Percentiles rank a stretch among this genome's conserved stretches.
Evolutionary conservation across 768 basidiomycete genomes (phyloP).

Genomic region (Lactarius hatsudake): DNA sequence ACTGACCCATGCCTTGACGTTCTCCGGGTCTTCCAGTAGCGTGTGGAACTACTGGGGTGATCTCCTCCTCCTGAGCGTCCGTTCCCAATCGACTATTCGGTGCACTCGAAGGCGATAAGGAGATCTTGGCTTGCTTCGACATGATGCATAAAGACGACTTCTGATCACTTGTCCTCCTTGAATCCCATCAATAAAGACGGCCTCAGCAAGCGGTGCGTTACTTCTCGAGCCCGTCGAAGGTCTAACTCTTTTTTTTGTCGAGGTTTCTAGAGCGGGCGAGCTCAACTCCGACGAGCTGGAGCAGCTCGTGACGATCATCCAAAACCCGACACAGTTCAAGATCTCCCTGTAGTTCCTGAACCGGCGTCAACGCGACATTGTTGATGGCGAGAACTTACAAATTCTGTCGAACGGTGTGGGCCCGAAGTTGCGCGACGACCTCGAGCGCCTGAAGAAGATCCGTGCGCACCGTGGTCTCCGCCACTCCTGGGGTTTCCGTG

Average conservation of each 20-base stretch:
- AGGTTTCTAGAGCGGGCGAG: conserved; percentile 71
- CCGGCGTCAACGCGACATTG: conserved; percentile 90
- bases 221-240: background rate
- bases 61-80: no score
- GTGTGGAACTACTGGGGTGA: no score
- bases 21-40: no score
- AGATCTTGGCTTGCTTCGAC: conserved; percentile 38
- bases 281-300: conserved; percentile 99
- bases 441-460: no score
- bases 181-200: conserved; percentile 95
- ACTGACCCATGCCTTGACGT: no score
- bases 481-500: no score
- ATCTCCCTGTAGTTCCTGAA: conserved; percentile 99
- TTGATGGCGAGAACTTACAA: conserved; percentile 95
- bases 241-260: background rate
- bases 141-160: no score
- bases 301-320: conserved; percentile 98
- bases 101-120: no score
- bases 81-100: no score
- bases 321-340: conserved; percentile 99
- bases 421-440: no score
- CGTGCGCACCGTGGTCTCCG: no score
- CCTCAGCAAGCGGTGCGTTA: conserved; percentile 84
- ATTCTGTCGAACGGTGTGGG: conserved; percentile 72
- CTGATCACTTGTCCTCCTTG: conserved; percentile 88